Conservation (phyloP, 2,329 filamentous ascomycete genomes). For the Geosmithia flava region DNA sequence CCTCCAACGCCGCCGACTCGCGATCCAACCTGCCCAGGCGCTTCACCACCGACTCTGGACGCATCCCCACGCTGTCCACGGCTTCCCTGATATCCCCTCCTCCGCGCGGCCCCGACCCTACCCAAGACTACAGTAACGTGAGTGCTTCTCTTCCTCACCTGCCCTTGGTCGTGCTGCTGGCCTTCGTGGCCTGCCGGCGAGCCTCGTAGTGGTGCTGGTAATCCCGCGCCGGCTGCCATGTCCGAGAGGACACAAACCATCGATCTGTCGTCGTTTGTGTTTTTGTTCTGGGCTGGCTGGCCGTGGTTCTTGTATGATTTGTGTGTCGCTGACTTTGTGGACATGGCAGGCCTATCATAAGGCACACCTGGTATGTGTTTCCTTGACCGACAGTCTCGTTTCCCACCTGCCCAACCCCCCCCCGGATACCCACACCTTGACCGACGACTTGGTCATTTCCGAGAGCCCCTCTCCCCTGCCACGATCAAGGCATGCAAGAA, state of each 20-base stretch:
- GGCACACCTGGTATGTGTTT: constrained; percentile 60
- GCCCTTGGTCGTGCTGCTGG: not conserved
- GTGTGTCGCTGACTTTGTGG: constrained; percentile 12
- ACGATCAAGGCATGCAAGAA: not conserved
- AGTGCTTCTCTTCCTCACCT: constrained; percentile 7
- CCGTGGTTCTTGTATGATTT: constrained; percentile 1
- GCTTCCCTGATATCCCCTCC: constrained; percentile 32
- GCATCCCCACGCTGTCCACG: constrained; percentile 63
- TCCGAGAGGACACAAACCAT: too few relatives aligned
- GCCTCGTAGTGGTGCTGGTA: not conserved
- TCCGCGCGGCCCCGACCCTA: constrained; percentile 28
- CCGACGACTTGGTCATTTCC: not conserved
- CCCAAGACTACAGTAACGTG: constrained; percentile 35
- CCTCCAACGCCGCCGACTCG: constrained; percentile 44
- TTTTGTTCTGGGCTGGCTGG: not conserved
- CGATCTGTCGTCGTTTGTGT: not conserved
- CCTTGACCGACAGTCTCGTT: not conserved
- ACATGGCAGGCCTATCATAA: constrained; percentile 48
- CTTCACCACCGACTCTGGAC: constrained; percentile 84
- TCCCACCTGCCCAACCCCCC: not conserved
- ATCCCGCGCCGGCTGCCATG: not conserved
- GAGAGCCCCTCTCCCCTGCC: too few relatives aligned
- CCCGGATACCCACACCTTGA: not conserved
- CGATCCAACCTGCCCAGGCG: constrained; percentile 74
- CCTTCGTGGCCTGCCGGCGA: too few relatives aligned